Percentiles rank a stretch among this genome's conserved stretches.
Evolutionary conservation across 1,139 yeast species (phyloP).

Genomic region (Hansenula lynferdii): DNA sequence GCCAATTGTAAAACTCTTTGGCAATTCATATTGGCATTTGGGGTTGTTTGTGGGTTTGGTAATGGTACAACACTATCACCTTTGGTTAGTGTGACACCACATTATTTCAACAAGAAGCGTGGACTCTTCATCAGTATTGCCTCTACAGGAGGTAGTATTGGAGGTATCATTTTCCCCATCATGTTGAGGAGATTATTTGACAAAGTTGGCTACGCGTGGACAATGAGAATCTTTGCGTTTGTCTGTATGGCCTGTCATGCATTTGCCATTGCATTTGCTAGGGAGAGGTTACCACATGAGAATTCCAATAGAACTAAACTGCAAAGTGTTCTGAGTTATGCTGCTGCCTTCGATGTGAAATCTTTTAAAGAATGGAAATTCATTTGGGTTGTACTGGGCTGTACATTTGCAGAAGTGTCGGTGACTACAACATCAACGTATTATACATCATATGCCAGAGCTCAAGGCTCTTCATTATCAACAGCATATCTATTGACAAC

Average conservation of each 20-base stretch:
- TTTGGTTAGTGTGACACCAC: constrained; percentile 47
- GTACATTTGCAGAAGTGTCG: constrained; percentile 37
- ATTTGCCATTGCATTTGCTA: constrained; percentile 32
- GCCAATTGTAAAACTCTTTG: constrained; percentile 45
- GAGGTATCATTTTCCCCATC: constrained; percentile 57
- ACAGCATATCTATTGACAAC: constrained; percentile 43
- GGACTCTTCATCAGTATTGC: constrained; percentile 58
- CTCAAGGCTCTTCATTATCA: constrained; percentile 36
- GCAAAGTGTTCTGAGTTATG: constrained; percentile 15
- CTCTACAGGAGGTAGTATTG: constrained; percentile 58
- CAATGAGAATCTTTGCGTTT: constrained; percentile 44
- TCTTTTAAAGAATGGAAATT: constrained; percentile 37
- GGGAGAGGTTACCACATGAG: constrained; percentile 25
- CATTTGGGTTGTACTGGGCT: constrained; percentile 35
- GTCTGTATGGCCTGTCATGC: constrained; percentile 25
- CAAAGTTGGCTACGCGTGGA: constrained; percentile 49
- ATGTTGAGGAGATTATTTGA: constrained; percentile 47
- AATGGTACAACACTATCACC: constrained; percentile 46
- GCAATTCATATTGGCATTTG: constrained; percentile 53
- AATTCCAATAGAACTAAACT: constrained; percentile 6
- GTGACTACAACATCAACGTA: constrained; percentile 39
- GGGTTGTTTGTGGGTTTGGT: constrained; percentile 50
- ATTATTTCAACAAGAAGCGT: constrained; percentile 52
- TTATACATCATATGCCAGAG: constrained; percentile 45
- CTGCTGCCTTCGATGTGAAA: constrained; percentile 36